These are phyloP conservation scores for Trametes sanguinea DNA, from an alignment of 768 basidiomycete genomes.

Conservation along the genomic window DNA sequence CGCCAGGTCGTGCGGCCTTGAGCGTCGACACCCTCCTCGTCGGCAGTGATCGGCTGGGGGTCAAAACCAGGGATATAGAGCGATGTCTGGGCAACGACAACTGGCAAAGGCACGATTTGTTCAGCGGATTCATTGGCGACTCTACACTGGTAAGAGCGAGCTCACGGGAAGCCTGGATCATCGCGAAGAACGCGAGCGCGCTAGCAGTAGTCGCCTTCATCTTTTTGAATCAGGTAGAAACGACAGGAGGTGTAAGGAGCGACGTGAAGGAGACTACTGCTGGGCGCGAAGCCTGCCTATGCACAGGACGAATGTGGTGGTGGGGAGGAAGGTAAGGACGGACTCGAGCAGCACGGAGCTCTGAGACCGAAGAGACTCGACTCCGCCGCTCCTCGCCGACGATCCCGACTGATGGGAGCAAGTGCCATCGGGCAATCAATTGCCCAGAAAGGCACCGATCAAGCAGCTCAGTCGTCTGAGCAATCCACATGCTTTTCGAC, in stretches of 20 bases:
- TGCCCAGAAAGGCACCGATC: not conserved
- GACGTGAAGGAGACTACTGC: not conserved
- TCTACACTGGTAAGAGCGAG: no score
- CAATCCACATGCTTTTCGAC: no score
- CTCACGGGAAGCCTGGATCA: constrained; percentile 3
- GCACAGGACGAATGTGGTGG: not conserved
- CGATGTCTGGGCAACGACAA: constrained; percentile 38
- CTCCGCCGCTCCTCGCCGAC: no score
- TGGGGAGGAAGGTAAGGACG: not conserved
- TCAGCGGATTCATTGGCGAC: no score
- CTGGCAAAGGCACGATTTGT: constrained; percentile 15
- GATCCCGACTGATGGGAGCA: no score
- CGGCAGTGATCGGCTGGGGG: constrained; percentile 45
- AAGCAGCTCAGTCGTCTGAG: not conserved
- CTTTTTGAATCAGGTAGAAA: not conserved
- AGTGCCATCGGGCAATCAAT: no score
- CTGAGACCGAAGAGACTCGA: no score
- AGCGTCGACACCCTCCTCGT: constrained; percentile 43
- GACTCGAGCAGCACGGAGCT: no score
- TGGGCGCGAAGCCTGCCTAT: not conserved
- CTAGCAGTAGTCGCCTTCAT: constrained; percentile 10
- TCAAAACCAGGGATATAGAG: constrained; percentile 49
- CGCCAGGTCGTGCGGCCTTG: constrained; percentile 47
- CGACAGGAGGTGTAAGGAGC: not conserved
- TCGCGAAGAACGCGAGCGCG: constrained; percentile 2